Conservation (phyloP, 306 rosid species). For the Prunus padus region DNA sequence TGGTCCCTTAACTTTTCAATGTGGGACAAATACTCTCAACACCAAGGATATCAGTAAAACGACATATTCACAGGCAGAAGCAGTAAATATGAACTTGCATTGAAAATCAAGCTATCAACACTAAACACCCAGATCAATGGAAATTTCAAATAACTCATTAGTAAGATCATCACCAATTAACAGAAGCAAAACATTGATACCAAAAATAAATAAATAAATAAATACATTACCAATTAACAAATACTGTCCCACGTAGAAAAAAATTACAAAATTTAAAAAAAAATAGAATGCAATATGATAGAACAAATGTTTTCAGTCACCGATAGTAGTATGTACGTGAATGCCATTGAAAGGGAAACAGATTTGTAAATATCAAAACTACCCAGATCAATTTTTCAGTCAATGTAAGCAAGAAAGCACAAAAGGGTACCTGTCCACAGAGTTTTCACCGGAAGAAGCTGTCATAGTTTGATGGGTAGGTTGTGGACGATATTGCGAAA, state of each 20-base stretch:
- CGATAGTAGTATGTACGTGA: not conserved
- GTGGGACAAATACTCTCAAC: no score
- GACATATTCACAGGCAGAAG: not conserved
- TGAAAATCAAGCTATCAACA: not conserved
- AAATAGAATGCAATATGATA: not conserved
- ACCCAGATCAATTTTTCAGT: constrained; percentile 9
- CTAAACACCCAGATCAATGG: not conserved
- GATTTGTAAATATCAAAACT: not conserved
- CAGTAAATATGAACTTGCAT: not conserved
- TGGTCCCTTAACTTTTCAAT: no score
- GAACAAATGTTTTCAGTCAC: not conserved
- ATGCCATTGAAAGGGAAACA: not conserved
- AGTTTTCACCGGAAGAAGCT: constrained; percentile 35
- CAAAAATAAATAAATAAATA: not conserved
- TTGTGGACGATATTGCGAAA: not conserved
- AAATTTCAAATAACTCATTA: not conserved
- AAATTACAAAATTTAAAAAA: not conserved
- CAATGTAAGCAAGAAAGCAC: not conserved
- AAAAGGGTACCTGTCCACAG: constrained; percentile 38
- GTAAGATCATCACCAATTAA: not conserved
- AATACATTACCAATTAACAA: not conserved
- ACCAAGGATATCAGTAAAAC: not conserved
- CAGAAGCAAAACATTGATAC: not conserved
- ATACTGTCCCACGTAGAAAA: not conserved
- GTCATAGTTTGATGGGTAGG: constrained; percentile 42